Conservation (phyloP, 1,139 yeast species). For the Scheffersomyces illinoinensis region DNA sequence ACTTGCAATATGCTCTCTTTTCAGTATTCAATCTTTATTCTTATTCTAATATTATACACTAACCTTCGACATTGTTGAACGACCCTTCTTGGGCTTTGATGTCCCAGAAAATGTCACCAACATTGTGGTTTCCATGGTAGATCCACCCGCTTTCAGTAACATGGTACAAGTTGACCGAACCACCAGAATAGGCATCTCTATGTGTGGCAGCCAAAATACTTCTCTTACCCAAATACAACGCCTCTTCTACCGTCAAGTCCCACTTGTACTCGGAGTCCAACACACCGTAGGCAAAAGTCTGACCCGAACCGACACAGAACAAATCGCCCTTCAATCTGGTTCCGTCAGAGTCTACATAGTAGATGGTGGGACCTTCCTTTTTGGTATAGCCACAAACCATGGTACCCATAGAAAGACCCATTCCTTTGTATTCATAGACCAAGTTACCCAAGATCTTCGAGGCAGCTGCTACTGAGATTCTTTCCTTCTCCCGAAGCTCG, state of each 20-base stretch:
- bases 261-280: conserved; percentile 87
- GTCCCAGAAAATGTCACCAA: conserved; percentile 91
- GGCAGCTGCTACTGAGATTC: conserved; percentile 96
- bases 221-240: conserved; percentile 90
- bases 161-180: conserved; percentile 89
- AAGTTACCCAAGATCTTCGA: conserved; percentile 88
- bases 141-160: conserved; percentile 94
- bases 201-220: conserved; percentile 97
- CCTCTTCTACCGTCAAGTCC: conserved; percentile 91
- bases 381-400: conserved; percentile 98
- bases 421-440: conserved; percentile 92
- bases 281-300: conserved; percentile 99
- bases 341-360: conserved; percentile 97
- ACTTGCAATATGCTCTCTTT: neutral
- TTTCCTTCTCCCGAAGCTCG: conserved; percentile 89
- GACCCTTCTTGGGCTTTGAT: conserved; percentile 85
- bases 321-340: conserved; percentile 92
- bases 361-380: conserved; percentile 93
- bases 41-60: conserved; percentile 8
- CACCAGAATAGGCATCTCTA: conserved; percentile 98
- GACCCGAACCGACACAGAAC: conserved; percentile 99
- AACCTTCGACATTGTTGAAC: conserved; percentile 82
- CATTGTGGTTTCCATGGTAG: conserved; percentile 93
- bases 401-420: conserved; percentile 99
- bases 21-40: conserved; percentile 5